Evolutionary conservation across 2,329 filamentous ascomycete genomes (phyloP).

Genomic region (Eutypa lata): DNA sequence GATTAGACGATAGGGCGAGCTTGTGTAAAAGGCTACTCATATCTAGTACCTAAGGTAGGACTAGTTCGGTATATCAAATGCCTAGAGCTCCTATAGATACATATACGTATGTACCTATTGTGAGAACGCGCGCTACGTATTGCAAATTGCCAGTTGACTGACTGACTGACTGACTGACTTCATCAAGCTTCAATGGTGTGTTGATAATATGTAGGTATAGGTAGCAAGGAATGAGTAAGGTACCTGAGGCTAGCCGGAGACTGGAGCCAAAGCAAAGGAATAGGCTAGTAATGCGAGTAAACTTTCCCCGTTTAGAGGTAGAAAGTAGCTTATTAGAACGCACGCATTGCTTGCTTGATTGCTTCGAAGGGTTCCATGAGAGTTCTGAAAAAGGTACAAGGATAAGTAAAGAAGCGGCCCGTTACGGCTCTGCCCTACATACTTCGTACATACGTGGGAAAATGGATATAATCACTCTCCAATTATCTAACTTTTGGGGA

Average conservation of each 20-base stretch:
- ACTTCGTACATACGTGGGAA: too few species aligned
- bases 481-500: too few species aligned
- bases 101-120: not conserved
- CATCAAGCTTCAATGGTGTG: too few species aligned
- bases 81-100: not conserved
- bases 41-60: too few species aligned
- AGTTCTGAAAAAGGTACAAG: too few species aligned
- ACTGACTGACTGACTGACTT: too few species aligned
- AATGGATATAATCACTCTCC: too few species aligned
- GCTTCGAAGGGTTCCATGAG: not conserved
- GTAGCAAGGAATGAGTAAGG: not conserved
- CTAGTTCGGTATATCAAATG: not conserved
- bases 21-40: too few species aligned
- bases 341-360: not conserved
- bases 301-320: not conserved
- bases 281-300: not conserved
- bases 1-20: too few species aligned
- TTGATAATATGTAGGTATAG: too few species aligned
- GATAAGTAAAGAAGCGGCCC: too few species aligned
- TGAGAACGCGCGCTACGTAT: not conserved
- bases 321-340: not conserved
- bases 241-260: not conserved
- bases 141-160: not conserved
- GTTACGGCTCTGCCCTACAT: too few species aligned
- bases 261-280: not conserved